A percentile compares a stretch with the other conserved stretches of the same genome.
Conservation (phyloP, 2,329 filamentous ascomycete species). For the Chrysoporthe puriensis region DNA sequence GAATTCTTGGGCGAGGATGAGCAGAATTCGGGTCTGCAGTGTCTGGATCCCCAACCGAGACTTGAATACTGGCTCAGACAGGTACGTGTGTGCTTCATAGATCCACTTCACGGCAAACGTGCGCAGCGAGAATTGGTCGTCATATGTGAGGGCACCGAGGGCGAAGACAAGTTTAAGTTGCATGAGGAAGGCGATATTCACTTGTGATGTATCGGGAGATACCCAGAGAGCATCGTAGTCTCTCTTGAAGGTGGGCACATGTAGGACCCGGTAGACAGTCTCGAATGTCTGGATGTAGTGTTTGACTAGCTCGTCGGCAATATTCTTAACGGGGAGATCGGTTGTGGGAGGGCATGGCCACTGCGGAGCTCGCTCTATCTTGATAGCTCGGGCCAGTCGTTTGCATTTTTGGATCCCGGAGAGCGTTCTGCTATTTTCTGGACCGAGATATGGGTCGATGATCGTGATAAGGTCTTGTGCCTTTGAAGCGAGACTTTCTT, state of each 20-base stretch:
- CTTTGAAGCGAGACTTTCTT: neutral
- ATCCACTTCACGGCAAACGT: conserved; percentile 52
- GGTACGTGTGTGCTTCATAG: conserved; percentile 56
- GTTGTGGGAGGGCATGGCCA: conserved; percentile 41
- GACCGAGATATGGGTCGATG: conserved; percentile 5
- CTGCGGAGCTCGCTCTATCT: conserved; percentile 43
- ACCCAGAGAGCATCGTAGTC: conserved; percentile 58
- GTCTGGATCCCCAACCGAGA: conserved; percentile 50
- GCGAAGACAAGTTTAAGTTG: conserved; percentile 58
- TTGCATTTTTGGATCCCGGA: conserved; percentile 46
- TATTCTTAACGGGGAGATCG: conserved; percentile 44
- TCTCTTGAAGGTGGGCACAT: conserved; percentile 58
- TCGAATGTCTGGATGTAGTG: conserved; percentile 61
- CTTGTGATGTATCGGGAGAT: conserved; percentile 38
- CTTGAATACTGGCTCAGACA: conserved; percentile 52
- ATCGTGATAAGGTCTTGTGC: conserved; percentile 4
- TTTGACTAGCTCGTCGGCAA: conserved; percentile 56
- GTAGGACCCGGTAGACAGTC: conserved; percentile 59
- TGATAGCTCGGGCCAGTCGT: conserved; percentile 44
- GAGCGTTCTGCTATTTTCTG: conserved; percentile 26
- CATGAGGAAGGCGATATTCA: conserved; percentile 51
- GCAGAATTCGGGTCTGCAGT: conserved; percentile 57
- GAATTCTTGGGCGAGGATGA: conserved; percentile 53
- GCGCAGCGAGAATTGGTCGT: conserved; percentile 49
- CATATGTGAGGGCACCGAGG: conserved; percentile 52